Evolutionary conservation across 305 asterid genomes (phyloP), one percentile per base, ranked within the genome.

Genomic region (Fraxinus latifolia): DNA sequence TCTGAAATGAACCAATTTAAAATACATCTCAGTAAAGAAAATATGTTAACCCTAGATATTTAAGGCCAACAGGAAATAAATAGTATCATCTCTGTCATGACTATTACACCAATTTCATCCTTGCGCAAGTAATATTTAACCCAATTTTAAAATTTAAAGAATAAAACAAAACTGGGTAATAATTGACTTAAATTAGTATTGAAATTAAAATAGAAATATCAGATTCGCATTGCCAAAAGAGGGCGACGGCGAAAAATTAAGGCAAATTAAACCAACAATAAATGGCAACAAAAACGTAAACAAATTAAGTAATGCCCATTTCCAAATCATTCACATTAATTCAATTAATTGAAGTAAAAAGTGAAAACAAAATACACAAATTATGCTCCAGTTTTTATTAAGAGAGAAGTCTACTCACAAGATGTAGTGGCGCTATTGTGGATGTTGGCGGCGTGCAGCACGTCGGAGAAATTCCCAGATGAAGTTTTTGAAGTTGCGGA

Each of bases 401-500:
- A 65, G 73, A 65, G n/a, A 65, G 7, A 65, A 75, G 62, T 62
- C 1, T 29, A 50, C 82, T 76, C 5, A 71, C 76, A 65, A 72
- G 71, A 79, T 58, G 44, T 39, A 44, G 31, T 27, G 72, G 77
- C 47, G 23, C 9, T 39, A 55, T 12, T 44, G 50, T 62, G 70
- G 36, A 37, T 68, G 83, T 21, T 53, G 79, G 8, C 78, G 29
- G 21, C 73, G 82, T 4, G 85, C 83, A 32, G 82, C n/a, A 79
- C 83, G 84, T 31, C 81, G 83, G 78, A 19, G 78, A 71, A 65
- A 65, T 8, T 65, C 6, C 31, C 33, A 32, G 79, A 47, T 0
- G 39, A 77, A 21, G 74, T 25, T 80, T 37, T 78, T 34, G 60
- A 68, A 23, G 60, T 68, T 55, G 83, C 80, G 27, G 73, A 36